A percentile compares a stretch with the other conserved stretches of the same genome.
These are phyloP conservation scores for Colletotrichum kahawae DNA, from an alignment of 2,329 filamentous ascomycete species.

Conservation along the genomic window DNA sequence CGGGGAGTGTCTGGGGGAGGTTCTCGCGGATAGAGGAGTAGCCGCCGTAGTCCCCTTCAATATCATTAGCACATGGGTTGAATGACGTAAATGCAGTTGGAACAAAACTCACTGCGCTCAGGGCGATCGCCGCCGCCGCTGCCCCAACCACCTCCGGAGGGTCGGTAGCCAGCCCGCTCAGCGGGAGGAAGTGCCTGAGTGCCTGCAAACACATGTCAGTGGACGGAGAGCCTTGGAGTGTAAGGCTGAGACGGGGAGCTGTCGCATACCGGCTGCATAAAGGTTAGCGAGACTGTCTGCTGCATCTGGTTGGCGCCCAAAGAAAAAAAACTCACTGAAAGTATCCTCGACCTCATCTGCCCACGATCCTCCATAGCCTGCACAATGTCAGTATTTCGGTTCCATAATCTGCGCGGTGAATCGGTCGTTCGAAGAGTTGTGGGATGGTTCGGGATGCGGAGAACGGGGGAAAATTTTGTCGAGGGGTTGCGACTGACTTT, in stretches of 20 bases:
- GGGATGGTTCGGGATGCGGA: constrained; percentile 17
- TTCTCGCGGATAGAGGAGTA: constrained; percentile 61
- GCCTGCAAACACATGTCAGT: constrained; percentile 38
- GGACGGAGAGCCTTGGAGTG: neutral
- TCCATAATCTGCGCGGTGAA: neutral
- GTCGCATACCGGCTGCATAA: constrained; percentile 39
- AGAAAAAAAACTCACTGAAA: constrained; percentile 63
- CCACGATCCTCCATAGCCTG: constrained; percentile 80
- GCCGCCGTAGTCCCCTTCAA: constrained; percentile 18
- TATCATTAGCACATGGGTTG: neutral
- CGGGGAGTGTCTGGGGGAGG: constrained; percentile 62
- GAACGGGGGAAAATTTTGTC: neutral
- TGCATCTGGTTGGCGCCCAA: neutral
- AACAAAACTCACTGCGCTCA: constrained; percentile 45
- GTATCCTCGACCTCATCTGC: constrained; percentile 98
- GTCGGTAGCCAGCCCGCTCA: constrained; percentile 43
- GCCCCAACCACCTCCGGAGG: constrained; percentile 35
- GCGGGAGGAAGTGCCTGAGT: constrained; percentile 61
- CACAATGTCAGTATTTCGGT: constrained; percentile 28
- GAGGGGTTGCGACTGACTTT: constrained; percentile 68
- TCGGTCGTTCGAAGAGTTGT: constrained; percentile 28
- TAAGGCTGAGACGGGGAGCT: constrained; percentile 1
- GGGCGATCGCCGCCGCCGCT: constrained; percentile 35
- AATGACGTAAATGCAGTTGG: neutral
- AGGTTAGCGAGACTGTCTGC: constrained; percentile 29